Evolutionary conservation across 2,329 filamentous ascomycete species (phyloP).

Genomic region (Fusarium succisae): DNA sequence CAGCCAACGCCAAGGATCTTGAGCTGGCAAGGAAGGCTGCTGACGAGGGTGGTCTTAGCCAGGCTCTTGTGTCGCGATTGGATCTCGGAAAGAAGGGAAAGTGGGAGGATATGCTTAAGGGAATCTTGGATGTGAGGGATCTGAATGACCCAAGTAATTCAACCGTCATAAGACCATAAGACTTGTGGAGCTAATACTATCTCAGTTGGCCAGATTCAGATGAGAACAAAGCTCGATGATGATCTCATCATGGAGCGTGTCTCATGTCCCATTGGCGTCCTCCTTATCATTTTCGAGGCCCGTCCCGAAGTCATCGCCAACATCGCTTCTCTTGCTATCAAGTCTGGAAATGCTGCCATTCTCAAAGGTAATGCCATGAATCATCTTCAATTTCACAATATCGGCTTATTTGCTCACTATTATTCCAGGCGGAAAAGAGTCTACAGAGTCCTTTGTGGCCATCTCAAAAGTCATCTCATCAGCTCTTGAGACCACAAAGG

Average conservation of each 20-base stretch:
- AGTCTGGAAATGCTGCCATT: slow-evolving; percentile 96
- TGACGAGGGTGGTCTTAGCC: slow-evolving; percentile 77
- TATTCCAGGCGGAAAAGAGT: slow-evolving; percentile 85
- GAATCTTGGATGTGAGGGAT: slow-evolving; percentile 86
- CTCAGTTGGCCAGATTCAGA: slow-evolving; percentile 81
- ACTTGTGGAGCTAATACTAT: neutral
- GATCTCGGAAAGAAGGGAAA: slow-evolving; percentile 89
- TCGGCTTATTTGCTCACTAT: neutral
- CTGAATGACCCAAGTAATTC: slow-evolving; percentile 82
- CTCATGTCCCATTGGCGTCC: slow-evolving; percentile 94
- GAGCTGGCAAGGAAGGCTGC: slow-evolving; percentile 77
- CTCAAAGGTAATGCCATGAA: slow-evolving; percentile 77
- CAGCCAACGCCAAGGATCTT: slow-evolving; percentile 87
- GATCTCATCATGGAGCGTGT: slow-evolving; percentile 86
- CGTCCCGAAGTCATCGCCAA: slow-evolving; percentile 98
- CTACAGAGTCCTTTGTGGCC: slow-evolving; percentile 90
- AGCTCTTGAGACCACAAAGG: slow-evolving; percentile 75
- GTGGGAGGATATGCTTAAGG: slow-evolving; percentile 97
- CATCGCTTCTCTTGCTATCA: slow-evolving; percentile 93
- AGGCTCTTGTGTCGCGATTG: slow-evolving; percentile 86
- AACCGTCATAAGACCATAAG: neutral
- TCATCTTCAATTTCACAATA: too few species aligned
- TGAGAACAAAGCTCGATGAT: slow-evolving; percentile 87
- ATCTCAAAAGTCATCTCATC: slow-evolving; percentile 87
- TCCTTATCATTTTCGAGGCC: slow-evolving; percentile 98